Conservation (phyloP, 1,284 basidiomycete genomes). For the Ustilago trichophora region DNA sequence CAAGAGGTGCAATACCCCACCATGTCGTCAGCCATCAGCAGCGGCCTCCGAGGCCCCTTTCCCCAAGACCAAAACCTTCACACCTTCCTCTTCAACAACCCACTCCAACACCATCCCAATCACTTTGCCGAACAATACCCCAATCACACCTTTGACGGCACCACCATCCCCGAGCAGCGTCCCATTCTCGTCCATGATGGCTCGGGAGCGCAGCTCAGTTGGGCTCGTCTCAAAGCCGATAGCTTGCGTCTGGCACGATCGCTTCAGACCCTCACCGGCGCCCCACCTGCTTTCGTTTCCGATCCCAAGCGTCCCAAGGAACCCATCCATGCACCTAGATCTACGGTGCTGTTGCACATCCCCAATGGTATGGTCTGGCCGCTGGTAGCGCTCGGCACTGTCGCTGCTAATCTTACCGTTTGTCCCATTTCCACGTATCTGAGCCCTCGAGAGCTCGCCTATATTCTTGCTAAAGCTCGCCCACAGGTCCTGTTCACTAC, state of each 20-base stretch:
- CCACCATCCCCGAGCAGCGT: conserved; percentile 33
- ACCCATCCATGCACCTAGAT: conserved; percentile 50
- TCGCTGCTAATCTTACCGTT: conserved; percentile 56
- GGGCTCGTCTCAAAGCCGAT: conserved; percentile 41
- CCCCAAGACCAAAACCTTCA: conserved; percentile 36
- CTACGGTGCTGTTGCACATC: conserved; percentile 66
- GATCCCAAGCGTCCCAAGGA: conserved; percentile 10
- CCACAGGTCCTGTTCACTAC: conserved; percentile 66
- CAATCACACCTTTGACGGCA: conserved; percentile 44
- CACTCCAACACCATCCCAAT: conserved; percentile 45
- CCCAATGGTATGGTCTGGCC: conserved; percentile 67
- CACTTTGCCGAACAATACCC: conserved; percentile 19
- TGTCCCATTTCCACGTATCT: conserved; percentile 66
- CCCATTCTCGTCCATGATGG: conserved; percentile 45
- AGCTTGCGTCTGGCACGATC: conserved; percentile 49
- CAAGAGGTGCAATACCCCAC: background rate
- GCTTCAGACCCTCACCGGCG: conserved; percentile 34
- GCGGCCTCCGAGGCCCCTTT: conserved; percentile 30
- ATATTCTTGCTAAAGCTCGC: conserved; percentile 65
- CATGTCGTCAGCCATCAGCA: conserved; percentile 21
- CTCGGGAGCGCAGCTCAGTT: conserved; percentile 42
- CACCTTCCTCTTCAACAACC: conserved; percentile 49
- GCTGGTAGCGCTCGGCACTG: conserved; percentile 64
- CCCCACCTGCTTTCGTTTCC: conserved; percentile 20
- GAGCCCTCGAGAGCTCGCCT: conserved; percentile 65